Evolutionary conservation across 2,329 filamentous ascomycete genomes (phyloP).

Genomic region (Talaromyces piceae): DNA sequence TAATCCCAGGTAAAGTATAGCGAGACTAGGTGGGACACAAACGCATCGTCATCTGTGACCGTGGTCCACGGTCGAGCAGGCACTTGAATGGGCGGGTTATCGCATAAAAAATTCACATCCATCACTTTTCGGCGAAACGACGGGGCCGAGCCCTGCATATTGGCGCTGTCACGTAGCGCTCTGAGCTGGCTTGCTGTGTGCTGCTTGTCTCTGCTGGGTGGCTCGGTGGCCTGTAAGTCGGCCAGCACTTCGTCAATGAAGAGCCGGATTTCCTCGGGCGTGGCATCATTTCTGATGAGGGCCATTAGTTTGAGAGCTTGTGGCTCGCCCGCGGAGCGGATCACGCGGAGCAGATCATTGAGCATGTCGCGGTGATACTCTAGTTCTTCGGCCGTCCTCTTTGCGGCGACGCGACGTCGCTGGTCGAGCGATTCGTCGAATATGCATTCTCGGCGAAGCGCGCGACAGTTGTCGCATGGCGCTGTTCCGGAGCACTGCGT

Average conservation of each 20-base stretch:
- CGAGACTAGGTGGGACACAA: constrained; percentile 75
- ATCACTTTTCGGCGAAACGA: constrained; percentile 32
- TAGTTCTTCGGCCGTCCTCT: constrained; percentile 34
- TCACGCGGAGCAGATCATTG: constrained; percentile 28
- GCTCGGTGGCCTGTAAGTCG: constrained; percentile 11
- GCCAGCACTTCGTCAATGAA: constrained; percentile 27
- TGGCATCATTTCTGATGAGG: constrained; percentile 28
- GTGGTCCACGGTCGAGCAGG: constrained; percentile 61
- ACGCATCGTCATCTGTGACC: constrained; percentile 65
- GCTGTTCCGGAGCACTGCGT: constrained; percentile 29
- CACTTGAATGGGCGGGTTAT: constrained; percentile 27
- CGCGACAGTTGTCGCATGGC: constrained; percentile 33
- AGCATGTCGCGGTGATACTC: constrained; percentile 33
- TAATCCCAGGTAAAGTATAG: constrained; percentile 96
- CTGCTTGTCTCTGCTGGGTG: constrained; percentile 10
- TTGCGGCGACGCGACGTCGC: constrained; percentile 32
- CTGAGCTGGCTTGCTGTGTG: constrained; percentile 21
- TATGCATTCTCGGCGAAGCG: constrained; percentile 35
- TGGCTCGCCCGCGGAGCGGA: constrained; percentile 26
- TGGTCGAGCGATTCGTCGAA: constrained; percentile 57
- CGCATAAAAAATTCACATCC: constrained; percentile 34
- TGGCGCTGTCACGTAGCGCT: constrained; percentile 21
- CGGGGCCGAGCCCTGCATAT: constrained; percentile 24
- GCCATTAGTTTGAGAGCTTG: constrained; percentile 24
- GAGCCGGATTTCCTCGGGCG: constrained; percentile 27